A percentile compares a stretch with the other conserved stretches of the same genome.
Evolutionary conservation across 1,284 basidiomycete species (phyloP).

Genomic region (Meira miltonrushii): DNA sequence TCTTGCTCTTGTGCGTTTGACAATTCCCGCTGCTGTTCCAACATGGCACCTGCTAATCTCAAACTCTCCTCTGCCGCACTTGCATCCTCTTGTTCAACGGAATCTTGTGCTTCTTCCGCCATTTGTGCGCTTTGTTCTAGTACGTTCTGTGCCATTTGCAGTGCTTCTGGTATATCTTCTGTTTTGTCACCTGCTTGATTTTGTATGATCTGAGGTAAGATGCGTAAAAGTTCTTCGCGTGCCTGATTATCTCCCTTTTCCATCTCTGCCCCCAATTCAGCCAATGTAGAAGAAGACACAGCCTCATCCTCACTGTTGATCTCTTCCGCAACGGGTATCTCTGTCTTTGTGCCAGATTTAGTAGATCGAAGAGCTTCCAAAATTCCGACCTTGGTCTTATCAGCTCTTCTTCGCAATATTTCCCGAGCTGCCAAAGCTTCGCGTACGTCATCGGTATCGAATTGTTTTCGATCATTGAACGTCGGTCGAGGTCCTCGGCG

Average conservation of each 20-base stretch:
- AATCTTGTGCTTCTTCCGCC: background rate
- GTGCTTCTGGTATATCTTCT: conserved; percentile 6
- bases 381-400: conserved; percentile 26
- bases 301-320: background rate
- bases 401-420: conserved; percentile 15
- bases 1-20: background rate
- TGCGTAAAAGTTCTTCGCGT: conserved; percentile 19
- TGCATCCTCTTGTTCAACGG: conserved; percentile 4
- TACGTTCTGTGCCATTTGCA: conserved; percentile 5
- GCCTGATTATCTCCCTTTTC: conserved; percentile 4
- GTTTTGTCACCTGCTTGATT: conserved; percentile 9
- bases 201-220: conserved; percentile 26
- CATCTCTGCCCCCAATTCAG: background rate
- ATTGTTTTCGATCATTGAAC: conserved; percentile 21
- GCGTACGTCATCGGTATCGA: background rate
- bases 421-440: background rate
- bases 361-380: conserved; percentile 30
- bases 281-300: background rate
- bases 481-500: conserved; percentile 68
- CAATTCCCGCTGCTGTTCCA: background rate
- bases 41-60: background rate
- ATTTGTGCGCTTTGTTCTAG: background rate
- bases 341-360: conserved; percentile 12
- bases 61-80: background rate
- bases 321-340: background rate